These are phyloP conservation scores for Stagonosporopsis cucurbitacearum DNA, from an alignment of 2,329 filamentous ascomycete genomes.

Conservation along the genomic window DNA sequence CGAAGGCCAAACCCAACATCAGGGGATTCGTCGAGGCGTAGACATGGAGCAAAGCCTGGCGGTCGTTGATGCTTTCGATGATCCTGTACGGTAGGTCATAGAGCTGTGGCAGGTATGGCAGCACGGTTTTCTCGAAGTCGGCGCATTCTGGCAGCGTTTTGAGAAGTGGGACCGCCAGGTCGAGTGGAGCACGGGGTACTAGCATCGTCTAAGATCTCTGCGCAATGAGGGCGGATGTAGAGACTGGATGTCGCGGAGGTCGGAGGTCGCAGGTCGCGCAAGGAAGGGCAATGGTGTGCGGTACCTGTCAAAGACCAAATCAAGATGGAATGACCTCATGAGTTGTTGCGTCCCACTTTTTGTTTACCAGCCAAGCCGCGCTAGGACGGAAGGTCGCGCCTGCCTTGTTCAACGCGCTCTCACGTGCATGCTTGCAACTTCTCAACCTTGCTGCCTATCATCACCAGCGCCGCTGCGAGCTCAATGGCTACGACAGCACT, in stretches of 20 bases:
- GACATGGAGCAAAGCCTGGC: conserved; percentile 69
- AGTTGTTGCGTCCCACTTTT: conserved; percentile 14
- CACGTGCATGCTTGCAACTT: conserved; percentile 38
- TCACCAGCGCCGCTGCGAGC: background rate
- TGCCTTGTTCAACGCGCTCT: conserved; percentile 39
- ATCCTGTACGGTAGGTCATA: conserved; percentile 53
- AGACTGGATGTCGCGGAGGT: no score
- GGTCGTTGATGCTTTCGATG: conserved; percentile 64
- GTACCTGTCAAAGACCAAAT: background rate
- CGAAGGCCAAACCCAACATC: conserved; percentile 74
- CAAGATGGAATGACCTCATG: conserved; percentile 33
- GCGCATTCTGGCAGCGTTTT: conserved; percentile 75
- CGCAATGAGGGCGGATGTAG: background rate
- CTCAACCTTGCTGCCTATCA: background rate
- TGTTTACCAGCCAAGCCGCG: conserved; percentile 13
- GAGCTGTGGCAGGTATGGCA: conserved; percentile 76
- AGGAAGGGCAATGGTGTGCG: background rate
- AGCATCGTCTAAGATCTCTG: conserved; percentile 53
- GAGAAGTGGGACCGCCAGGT: conserved; percentile 69
- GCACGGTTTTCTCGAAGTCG: conserved; percentile 75
- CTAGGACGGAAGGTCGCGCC: conserved; percentile 26
- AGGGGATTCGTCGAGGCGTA: conserved; percentile 89
- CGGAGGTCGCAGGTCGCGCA: no score
- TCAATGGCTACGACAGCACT: conserved; percentile 11
- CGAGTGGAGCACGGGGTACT: conserved; percentile 31